Base-by-base conservation (phyloP, 352 stramenopile genomes). In the Albugo candida region DNA sequence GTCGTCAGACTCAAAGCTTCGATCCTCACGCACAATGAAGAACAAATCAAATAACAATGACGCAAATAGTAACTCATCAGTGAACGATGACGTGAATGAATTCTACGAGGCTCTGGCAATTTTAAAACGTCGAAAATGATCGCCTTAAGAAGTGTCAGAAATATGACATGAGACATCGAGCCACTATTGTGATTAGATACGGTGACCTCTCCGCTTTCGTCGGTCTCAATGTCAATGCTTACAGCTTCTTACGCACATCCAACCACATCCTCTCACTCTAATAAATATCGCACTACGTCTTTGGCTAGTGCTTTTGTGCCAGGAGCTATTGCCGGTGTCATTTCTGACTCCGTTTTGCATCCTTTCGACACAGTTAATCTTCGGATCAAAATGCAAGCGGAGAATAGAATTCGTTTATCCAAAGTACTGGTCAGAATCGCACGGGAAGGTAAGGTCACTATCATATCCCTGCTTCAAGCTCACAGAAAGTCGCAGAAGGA, bases 331-430 rank as follows among this genome's bases (percentile, higher is more conserved):
- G 72, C 76, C 0, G 76, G 76, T 21, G 60, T 85, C 35, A 69
- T 84, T 24, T 69, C 76, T 13, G 76, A 89, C 53, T 81, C 69
- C 36, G 62, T 85, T 52, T 55, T 84, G 45, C 72, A 86, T 38
- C 76, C 76, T 20, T 57, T 89, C 38, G 76, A 89, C 48, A 79
- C 80, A 16, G 74, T 89, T 49, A 89, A 85, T 55, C 50, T 86
- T 38, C 76, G 76, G 38, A 83, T 85, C 64, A 89, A 89, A 53
- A 70, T 89, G 39, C 75, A 84, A 56, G 60, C 62, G 19, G 50
- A 47, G 39, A 57, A 59, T 13, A 67, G 55, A 12, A 47, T 36
- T 11, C 11, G 12, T 35, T 6, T 44, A 13, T n/a, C 11, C 48
- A 1, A 16, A 10, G 21, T 36, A 12, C 24, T 24, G 39, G 31